These are phyloP conservation scores for Colletotrichum kahawae DNA, from an alignment of 2,329 filamentous ascomycete genomes.

Conservation along the genomic window DNA sequence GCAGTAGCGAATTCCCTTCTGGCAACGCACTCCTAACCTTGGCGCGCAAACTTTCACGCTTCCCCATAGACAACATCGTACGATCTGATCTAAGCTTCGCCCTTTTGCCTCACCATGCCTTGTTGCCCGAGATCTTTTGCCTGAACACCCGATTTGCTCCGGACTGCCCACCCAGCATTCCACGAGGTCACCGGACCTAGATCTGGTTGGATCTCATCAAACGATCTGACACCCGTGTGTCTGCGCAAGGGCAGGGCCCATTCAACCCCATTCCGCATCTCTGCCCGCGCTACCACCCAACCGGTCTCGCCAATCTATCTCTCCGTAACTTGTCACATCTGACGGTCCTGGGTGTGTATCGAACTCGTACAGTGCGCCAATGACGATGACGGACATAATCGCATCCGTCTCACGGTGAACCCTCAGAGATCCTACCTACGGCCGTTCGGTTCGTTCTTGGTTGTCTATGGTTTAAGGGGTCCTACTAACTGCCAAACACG, in stretches of 20 bases:
- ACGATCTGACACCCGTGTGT: constrained; percentile 21
- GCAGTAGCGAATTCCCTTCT: background rate
- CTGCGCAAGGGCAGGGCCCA: constrained; percentile 8
- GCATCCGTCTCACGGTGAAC: background rate
- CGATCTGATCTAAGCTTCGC: constrained; percentile 7
- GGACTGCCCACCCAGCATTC: constrained; percentile 2
- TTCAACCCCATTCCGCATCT: background rate
- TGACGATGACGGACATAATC: background rate
- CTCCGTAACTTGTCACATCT: constrained; percentile 5
- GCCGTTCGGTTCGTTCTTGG: background rate
- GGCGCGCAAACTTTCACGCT: constrained; percentile 8
- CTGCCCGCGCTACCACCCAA: constrained; percentile 5
- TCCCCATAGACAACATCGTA: constrained; percentile 10
- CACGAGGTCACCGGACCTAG: constrained; percentile 12
- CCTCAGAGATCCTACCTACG: constrained; percentile 1
- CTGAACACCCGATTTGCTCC: constrained; percentile 1
- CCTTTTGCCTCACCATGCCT: constrained; percentile 11
- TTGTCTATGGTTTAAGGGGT: background rate
- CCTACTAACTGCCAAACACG: constrained; percentile 2
- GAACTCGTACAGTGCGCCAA: constrained; percentile 15
- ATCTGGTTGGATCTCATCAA: constrained; percentile 23
- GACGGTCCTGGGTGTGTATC: background rate
- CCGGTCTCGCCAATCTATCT: constrained; percentile 18
- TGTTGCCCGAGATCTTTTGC: background rate
- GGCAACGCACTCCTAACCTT: background rate